These are phyloP conservation scores for Cadophora luteo-olivacea DNA, from an alignment of 2,329 filamentous ascomycete species.

Conservation along the genomic window DNA sequence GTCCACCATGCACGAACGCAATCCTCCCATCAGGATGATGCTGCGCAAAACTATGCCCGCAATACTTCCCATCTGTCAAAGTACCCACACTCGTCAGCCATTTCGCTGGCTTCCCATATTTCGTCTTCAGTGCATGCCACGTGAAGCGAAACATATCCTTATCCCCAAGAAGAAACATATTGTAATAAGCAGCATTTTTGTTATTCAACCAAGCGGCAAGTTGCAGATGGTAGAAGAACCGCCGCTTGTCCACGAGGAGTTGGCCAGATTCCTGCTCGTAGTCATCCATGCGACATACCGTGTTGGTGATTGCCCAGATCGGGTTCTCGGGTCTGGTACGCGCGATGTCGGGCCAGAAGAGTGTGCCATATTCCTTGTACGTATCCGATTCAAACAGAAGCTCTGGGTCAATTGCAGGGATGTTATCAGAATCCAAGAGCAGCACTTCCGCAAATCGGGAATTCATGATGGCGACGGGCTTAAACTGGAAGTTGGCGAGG, in stretches of 20 bases:
- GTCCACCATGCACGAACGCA: slow-evolving; percentile 22
- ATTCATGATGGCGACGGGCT: slow-evolving; percentile 46
- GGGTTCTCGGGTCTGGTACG: slow-evolving; percentile 41
- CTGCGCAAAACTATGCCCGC: slow-evolving; percentile 26
- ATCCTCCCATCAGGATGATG: slow-evolving; percentile 24
- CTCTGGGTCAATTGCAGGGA: slow-evolving; percentile 44
- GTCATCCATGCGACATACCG: slow-evolving; percentile 45
- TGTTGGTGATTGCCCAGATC: slow-evolving; percentile 47
- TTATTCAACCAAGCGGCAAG: slow-evolving; percentile 46
- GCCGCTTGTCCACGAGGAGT: slow-evolving; percentile 46
- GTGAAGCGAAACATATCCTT: slow-evolving; percentile 43
- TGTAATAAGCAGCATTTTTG: slow-evolving; percentile 39
- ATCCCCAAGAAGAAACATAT: slow-evolving; percentile 45
- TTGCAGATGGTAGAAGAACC: slow-evolving; percentile 48
- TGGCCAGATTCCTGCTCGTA: slow-evolving; percentile 47
- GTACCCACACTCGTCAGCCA: slow-evolving; percentile 26
- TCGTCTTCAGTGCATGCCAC: slow-evolving; percentile 25
- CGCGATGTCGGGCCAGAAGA: slow-evolving; percentile 48
- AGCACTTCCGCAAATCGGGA: slow-evolving; percentile 47
- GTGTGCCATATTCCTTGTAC: slow-evolving; percentile 41
- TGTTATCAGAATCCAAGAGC: slow-evolving; percentile 48
- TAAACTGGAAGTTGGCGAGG: slow-evolving; percentile 42
- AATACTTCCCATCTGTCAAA: slow-evolving; percentile 16
- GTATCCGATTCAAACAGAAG: slow-evolving; percentile 41
- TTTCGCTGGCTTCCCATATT: slow-evolving; percentile 17